Percentiles rank a stretch among this genome's conserved stretches.
phyloP scores from a whole-genome alignment of 139 green algal species.

The Tetraselmis chui region DNA sequence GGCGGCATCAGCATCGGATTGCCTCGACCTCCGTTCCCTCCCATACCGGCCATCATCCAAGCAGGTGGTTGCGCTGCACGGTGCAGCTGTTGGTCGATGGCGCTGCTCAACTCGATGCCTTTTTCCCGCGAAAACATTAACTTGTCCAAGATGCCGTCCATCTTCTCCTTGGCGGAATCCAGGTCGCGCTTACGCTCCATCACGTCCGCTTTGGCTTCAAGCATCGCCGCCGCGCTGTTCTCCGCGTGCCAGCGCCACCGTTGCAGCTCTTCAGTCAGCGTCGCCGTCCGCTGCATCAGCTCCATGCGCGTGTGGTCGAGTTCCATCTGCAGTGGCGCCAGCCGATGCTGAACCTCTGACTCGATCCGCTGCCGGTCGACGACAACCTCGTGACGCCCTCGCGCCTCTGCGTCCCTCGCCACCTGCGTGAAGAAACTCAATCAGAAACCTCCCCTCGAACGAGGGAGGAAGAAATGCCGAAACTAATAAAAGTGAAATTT shows the following conservation, averaged over 20 bases:
- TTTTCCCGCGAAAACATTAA: conserved; percentile 47
- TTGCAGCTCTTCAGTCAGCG: conserved; percentile 34
- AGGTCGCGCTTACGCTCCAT: conserved; percentile 62
- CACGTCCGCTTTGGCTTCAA: conserved; percentile 68
- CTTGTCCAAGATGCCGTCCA: conserved; percentile 67
- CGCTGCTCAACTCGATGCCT: conserved; percentile 47
- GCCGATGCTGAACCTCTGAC: background rate
- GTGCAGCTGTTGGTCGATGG: conserved; percentile 38
- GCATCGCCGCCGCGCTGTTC: conserved; percentile 42
- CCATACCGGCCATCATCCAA: conserved; percentile 1
- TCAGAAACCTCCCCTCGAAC: too few relatives aligned
- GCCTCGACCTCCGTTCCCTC: background rate
- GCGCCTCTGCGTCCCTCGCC: background rate
- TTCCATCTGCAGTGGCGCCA: background rate
- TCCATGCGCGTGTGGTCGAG: background rate
- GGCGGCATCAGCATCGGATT: background rate
- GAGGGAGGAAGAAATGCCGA: too few relatives aligned
- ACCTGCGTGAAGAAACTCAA: too few relatives aligned
- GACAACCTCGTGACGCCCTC: background rate
- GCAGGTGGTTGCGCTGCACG: background rate
- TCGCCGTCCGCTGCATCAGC: background rate
- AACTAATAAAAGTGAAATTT: background rate
- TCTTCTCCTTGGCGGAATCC: conserved; percentile 60
- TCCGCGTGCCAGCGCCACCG: conserved; percentile 61
- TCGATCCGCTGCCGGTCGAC: background rate